Percentiles rank a stretch among this genome's conserved stretches.
Evolutionary conservation across 2,329 filamentous ascomycete genomes (phyloP).

Genomic region (Fonsecaea pedrosoi): DNA sequence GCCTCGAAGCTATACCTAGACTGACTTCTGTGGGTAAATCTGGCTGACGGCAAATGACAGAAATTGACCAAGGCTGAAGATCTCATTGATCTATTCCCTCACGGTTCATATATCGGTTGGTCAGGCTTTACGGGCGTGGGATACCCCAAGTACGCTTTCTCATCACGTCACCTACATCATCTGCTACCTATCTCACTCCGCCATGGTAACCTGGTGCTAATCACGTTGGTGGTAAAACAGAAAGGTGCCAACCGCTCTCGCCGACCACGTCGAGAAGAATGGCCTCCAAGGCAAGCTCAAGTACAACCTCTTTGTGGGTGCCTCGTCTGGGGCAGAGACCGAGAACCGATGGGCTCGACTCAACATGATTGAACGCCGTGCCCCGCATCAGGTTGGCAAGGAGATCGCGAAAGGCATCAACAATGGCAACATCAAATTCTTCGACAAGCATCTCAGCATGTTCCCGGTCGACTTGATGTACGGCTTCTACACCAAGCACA

Average conservation of each 20-base stretch:
- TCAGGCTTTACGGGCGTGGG: slow-evolving; percentile 89
- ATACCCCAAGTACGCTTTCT: slow-evolving; percentile 74
- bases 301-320: slow-evolving; percentile 86
- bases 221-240: slow-evolving; percentile 51
- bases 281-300: slow-evolving; percentile 80
- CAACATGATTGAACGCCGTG: slow-evolving; percentile 87
- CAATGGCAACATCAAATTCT: slow-evolving; percentile 85
- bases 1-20: neutral
- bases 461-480: slow-evolving; percentile 79
- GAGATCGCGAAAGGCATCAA: slow-evolving; percentile 90
- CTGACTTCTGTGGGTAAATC: neutral
- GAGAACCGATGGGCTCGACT: slow-evolving; percentile 89
- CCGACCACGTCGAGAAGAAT: slow-evolving; percentile 89
- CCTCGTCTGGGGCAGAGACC: slow-evolving; percentile 87
- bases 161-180: neutral
- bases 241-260: slow-evolving; percentile 81
- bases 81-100: slow-evolving; percentile 78
- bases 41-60: slow-evolving; percentile 20
- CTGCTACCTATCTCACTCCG: neutral
- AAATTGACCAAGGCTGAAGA: slow-evolving; percentile 83
- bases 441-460: slow-evolving; percentile 93
- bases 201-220: slow-evolving; percentile 1
- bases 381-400: slow-evolving; percentile 89
- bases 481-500: slow-evolving; percentile 84
- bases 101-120: slow-evolving; percentile 88